phyloP scores from a whole-genome alignment of 805 yeast species.

The Wickerhamiella azymoides region DNA sequence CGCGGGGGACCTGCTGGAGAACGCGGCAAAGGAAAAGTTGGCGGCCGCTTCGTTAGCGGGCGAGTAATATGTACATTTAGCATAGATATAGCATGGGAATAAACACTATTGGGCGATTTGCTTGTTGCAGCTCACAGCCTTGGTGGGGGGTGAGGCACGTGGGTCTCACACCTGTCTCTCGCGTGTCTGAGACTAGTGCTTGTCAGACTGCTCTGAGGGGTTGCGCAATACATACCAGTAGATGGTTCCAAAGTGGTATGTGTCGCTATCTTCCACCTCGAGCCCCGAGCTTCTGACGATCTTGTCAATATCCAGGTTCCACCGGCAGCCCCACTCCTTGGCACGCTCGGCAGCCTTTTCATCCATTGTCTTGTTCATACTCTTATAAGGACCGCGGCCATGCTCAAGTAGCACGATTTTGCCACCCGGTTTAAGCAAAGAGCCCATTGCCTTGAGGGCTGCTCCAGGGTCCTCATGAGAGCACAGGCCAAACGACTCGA shows the following conservation, averaged over 20 bases:
- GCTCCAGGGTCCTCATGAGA: constrained; percentile 87
- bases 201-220: not conserved
- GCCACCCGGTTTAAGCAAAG: constrained; percentile 76
- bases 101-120: no score
- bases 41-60: constrained; percentile 58
- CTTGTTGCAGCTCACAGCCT: no score
- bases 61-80: constrained; percentile 26
- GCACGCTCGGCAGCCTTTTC: constrained; percentile 70
- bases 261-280: constrained; percentile 62
- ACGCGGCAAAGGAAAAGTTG: constrained; percentile 55
- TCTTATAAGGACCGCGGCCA: constrained; percentile 72
- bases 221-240: constrained; percentile 27
- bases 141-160: no score
- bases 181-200: no score
- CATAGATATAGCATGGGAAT: not conserved
- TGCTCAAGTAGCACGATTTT: constrained; percentile 80
- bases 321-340: constrained; percentile 91
- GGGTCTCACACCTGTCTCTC: no score
- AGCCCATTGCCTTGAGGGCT: constrained; percentile 61
- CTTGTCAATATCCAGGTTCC: constrained; percentile 91
- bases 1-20: constrained; percentile 58
- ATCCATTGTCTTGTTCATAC: constrained; percentile 69
- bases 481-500: constrained; percentile 91
- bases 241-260: constrained; percentile 85
- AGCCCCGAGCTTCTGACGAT: constrained; percentile 72